These are phyloP conservation scores for Colletotrichum sp. DNA, from an alignment of 2,329 filamentous ascomycete species.

Conservation along the genomic window DNA sequence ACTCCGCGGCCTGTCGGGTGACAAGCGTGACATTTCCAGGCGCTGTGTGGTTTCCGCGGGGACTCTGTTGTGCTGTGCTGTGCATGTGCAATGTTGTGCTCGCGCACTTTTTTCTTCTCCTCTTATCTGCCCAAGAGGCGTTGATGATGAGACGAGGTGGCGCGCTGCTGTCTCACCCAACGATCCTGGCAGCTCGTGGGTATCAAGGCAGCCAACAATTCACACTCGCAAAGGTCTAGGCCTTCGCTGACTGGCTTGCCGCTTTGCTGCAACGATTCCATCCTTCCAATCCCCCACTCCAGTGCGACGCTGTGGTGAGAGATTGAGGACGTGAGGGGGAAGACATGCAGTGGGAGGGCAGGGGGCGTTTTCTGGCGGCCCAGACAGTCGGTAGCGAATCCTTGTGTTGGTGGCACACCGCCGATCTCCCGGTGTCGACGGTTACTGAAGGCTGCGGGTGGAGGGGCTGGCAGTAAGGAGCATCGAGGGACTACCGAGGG, in stretches of 20 bases:
- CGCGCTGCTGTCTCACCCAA: constrained; percentile 14
- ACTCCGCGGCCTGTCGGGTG: not conserved
- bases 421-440: constrained; percentile 12
- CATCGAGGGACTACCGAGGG: not conserved
- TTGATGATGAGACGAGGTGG: constrained; percentile 16
- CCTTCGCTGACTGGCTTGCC: not conserved
- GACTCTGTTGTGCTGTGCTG: not conserved
- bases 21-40: constrained; percentile 6
- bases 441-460: not conserved
- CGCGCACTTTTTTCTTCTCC: not conserved
- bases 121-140: not conserved
- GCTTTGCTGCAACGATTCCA: not conserved
- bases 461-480: not conserved
- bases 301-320: not conserved
- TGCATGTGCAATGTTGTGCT: not conserved
- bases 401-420: not conserved
- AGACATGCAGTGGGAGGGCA: not conserved
- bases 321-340: not conserved
- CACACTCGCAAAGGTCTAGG: not conserved
- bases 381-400: constrained; percentile 14
- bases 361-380: constrained; percentile 10
- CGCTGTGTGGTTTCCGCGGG: not conserved
- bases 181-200: not conserved
- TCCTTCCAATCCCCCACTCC: not conserved
- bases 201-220: not conserved